Evolutionary conservation across 179 eudicot genomes (phyloP).

Genomic region (Kewa caespitosa): DNA sequence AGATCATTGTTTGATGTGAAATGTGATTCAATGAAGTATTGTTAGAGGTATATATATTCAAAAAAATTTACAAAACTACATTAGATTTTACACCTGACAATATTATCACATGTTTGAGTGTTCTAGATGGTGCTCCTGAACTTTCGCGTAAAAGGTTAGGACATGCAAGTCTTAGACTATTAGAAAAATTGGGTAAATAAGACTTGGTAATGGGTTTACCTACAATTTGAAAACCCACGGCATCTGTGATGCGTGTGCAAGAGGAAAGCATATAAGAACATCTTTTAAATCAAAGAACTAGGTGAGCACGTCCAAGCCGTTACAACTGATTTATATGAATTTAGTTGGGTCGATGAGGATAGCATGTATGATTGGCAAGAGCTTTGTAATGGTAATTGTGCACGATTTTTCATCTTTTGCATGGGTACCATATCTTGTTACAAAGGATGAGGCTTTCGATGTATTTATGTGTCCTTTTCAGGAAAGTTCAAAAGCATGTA

Average conservation of each 20-base stretch:
- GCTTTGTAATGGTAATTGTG: neutral
- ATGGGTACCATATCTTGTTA: neutral
- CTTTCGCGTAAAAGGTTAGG: neutral
- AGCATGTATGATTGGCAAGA: neutral
- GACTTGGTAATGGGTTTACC: neutral
- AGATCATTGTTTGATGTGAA: too few relatives aligned
- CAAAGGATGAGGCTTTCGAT: neutral
- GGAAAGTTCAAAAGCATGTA: neutral
- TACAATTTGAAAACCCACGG: neutral
- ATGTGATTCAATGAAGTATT: too few relatives aligned
- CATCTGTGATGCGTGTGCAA: neutral
- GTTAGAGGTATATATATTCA: neutral
- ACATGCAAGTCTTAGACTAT: too few relatives aligned
- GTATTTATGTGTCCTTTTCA: neutral
- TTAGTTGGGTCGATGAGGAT: slow-evolving; percentile 16
- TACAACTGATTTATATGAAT: slow-evolving; percentile 12
- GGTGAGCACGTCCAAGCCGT: neutral
- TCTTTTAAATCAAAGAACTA: slow-evolving; percentile 4
- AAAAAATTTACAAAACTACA: too few relatives aligned
- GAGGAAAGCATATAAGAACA: neutral
- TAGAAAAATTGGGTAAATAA: too few relatives aligned
- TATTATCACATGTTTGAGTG: neutral
- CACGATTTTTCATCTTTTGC: neutral
- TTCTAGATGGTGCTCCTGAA: neutral
- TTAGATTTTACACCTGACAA: neutral